A percentile compares a stretch with the other conserved stretches of the same genome.
These are phyloP conservation scores for Sclerotinia trifoliorum DNA, from an alignment of 2,329 filamentous ascomycete species.

Conservation along the genomic window DNA sequence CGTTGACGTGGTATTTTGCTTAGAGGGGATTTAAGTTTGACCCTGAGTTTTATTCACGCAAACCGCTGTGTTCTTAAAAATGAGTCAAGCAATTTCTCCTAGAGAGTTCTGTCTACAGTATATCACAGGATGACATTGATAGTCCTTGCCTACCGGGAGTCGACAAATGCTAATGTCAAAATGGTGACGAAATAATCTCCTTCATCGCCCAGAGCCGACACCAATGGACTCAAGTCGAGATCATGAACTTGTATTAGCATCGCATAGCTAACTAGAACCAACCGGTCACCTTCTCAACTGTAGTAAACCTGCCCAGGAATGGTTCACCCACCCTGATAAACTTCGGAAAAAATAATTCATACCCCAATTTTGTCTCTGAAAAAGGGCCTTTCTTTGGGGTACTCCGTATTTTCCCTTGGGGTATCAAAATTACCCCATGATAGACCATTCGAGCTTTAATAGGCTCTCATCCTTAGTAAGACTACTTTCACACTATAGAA, in stretches of 20 bases:
- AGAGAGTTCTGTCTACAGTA: background rate
- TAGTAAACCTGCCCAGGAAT: background rate
- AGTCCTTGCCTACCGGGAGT: background rate
- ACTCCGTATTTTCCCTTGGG: conserved; percentile 16
- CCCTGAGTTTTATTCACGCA: background rate
- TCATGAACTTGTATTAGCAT: background rate
- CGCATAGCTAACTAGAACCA: background rate
- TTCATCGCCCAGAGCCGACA: background rate
- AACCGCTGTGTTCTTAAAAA: background rate
- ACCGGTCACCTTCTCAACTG: background rate
- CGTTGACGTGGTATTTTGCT: background rate
- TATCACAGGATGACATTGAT: background rate
- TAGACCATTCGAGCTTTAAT: background rate
- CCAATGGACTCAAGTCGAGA: background rate
- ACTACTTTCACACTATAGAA: background rate
- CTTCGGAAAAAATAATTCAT: conserved; percentile 11
- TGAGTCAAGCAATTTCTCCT: background rate
- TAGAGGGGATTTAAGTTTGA: background rate
- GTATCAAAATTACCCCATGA: conserved; percentile 14
- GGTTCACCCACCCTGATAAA: conserved; percentile 8
- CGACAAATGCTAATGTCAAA: background rate
- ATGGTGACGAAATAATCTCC: background rate
- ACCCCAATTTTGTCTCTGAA: background rate
- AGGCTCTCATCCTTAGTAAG: background rate
- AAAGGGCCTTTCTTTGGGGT: conserved; percentile 16